Base-by-base conservation (phyloP, 2,329 filamentous ascomycete species). In the Hysterium pulicare region DNA sequence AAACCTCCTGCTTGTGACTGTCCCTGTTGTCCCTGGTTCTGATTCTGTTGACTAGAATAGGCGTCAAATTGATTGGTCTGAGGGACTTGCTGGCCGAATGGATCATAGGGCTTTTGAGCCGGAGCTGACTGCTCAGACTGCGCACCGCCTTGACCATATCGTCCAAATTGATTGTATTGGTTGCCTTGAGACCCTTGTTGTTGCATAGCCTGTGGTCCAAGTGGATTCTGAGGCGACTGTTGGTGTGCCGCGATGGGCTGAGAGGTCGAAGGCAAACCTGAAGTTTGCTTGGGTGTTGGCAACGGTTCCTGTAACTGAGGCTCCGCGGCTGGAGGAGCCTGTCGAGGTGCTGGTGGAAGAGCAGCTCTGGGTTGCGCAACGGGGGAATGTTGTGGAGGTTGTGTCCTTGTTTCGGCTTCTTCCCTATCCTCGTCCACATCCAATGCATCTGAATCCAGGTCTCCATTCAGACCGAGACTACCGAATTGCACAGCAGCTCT, bases 401-500 rank as follows among this genome's bases (percentile, higher is more conserved):
- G 91, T 51, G 88, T 84, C 59, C 91, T 84, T 42, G 93, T 97
- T 75, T 97, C 91, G 31, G 91, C 84, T 68, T 97, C 90, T 71
- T 98, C 93, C 49, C 90, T 83, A 61, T 96, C 90, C 50, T 91
- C 90, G 61, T 97, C 93, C 49, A 95, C 87, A 59, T 96, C 90
- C 21, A 74, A 66, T 41, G 90, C 86, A 21, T 60, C 59, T 15
- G 64, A 64, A 37, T 90, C 86, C 45, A 70, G 62, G 47, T 80
- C 79, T 40, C 84, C 90, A 62, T 87, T 90, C 59, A 98, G 70
- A 61, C 86, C 94, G 76, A 98, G 88, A 66, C 90, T 94, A 50
- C 93, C 93, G 66, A 98, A 98, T 64, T 97, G 91, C 37, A 98
- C 90, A 38, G 90, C 87, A 53, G 91, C 82, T 57, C 90, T 84